Evolutionary conservation across 2,329 filamentous ascomycete species (phyloP).

Genomic region (Verticillium nubilum): DNA sequence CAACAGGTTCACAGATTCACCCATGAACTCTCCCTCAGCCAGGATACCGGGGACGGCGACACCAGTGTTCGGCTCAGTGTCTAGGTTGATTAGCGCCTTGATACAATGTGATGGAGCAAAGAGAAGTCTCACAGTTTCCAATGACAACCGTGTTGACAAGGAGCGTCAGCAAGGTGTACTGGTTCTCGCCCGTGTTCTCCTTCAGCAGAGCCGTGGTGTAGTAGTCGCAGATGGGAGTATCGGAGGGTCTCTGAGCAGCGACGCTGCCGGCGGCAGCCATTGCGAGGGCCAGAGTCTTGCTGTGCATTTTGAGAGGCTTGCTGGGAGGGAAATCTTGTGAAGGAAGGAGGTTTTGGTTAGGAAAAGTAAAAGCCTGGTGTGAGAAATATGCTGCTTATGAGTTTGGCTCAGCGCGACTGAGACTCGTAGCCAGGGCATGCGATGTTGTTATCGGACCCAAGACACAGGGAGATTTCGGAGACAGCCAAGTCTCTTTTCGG

Average conservation of each 20-base stretch:
- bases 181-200: constrained; percentile 54
- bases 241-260: constrained; percentile 39
- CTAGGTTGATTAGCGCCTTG: constrained; percentile 17
- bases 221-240: constrained; percentile 55
- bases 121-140: constrained; percentile 44
- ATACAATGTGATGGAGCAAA: neutral
- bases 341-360: neutral
- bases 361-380: neutral
- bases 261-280: constrained; percentile 18
- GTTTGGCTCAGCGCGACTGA: neutral
- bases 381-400: neutral
- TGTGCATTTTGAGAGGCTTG: constrained; percentile 16
- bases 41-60: constrained; percentile 53
- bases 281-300: constrained; percentile 16
- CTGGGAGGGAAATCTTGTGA: too few species aligned
- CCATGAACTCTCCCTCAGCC: constrained; percentile 41
- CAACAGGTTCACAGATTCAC: constrained; percentile 47
- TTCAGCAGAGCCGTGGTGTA: constrained; percentile 55
- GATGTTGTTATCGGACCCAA: neutral
- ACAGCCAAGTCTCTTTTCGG: neutral
- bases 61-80: constrained; percentile 47
- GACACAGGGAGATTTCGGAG: neutral
- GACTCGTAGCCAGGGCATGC: neutral
- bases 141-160: constrained; percentile 60
- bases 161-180: constrained; percentile 48